Evolutionary conservation across 345 rosid genomes (phyloP), one percentile per base, ranked within the genome.

Genomic region (Eucalyptus fibrosa): DNA sequence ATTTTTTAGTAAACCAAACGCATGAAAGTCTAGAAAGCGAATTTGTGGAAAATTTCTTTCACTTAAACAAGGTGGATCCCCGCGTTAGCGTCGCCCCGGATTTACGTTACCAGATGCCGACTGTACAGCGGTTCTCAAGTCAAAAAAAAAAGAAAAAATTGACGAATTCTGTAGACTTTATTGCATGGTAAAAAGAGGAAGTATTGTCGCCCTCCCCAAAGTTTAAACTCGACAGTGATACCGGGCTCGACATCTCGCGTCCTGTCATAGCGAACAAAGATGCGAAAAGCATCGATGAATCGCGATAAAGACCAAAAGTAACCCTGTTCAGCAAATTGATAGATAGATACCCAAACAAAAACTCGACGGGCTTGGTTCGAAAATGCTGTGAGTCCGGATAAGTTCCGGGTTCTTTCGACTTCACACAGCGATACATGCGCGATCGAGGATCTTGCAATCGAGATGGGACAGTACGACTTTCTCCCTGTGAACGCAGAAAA

Each of bases 51-150:
- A 34, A 9, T 17, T 5, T 9, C 24, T 34, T 9, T 3, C 7
- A 5, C 40, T 8, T 17, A 1, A 9, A 67, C 10, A 9, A 50
- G 18, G 18, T 50, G 51, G 51, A 3, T 50, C 51, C 7, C 18
- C 1, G 7, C 0, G 3, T 0, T 50, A 50, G 51, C 3, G 7
- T 50, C 3, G 51, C 1, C 51, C 7, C 6, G 3, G 0, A 50
- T 50, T 50, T 50, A 50, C 7, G 51, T 50, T 50, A 5, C 7
- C 0, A 2, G 7, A 3, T 50, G 7, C 0, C 3, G 1, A 50
- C 7, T 50, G 7, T 50, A 50, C 17, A 2, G 0, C 17, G 7
- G 17, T 50, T 50, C 51, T 50, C 51, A 50, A 14, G 3, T 50
- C 17, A 50, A 13, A 13, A 13, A 14, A 13, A 50, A 5, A 49